These are phyloP conservation scores for Periconia sp. DNA, from an alignment of 2,329 filamentous ascomycete genomes.

Conservation along the genomic window DNA sequence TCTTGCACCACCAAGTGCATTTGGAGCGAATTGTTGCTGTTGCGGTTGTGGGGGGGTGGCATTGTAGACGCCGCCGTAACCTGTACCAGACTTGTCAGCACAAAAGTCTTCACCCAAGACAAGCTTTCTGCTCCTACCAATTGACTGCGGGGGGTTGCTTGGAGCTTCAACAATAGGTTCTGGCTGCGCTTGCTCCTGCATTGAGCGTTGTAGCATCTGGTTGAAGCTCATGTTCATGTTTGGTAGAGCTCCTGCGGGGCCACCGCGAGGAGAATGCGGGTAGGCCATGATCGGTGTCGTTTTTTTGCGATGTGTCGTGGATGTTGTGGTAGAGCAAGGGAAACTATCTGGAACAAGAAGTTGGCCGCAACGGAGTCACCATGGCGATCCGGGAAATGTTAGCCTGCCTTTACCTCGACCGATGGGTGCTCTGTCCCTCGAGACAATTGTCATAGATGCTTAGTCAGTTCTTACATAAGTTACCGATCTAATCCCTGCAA, in stretches of 20 bases:
- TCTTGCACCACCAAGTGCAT: slow-evolving; percentile 32
- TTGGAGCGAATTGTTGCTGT: slow-evolving; percentile 52
- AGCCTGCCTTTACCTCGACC: slow-evolving; percentile 16
- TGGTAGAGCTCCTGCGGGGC: slow-evolving; percentile 31
- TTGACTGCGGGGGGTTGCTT: slow-evolving; percentile 24
- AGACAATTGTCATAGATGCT: neutral
- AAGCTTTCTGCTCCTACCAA: slow-evolving; percentile 22
- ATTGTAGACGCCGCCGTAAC: slow-evolving; percentile 39
- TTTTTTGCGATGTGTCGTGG: neutral
- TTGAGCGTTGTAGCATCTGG: slow-evolving; percentile 39
- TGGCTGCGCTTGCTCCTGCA: slow-evolving; percentile 31
- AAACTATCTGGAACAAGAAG: slow-evolving; percentile 15
- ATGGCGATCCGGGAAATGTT: slow-evolving; percentile 31
- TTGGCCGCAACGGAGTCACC: slow-evolving; percentile 22
- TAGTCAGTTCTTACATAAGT: no score
- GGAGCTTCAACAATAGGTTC: slow-evolving; percentile 25
- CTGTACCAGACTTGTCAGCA: slow-evolving; percentile 24
- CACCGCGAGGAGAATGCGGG: slow-evolving; percentile 31
- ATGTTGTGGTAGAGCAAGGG: slow-evolving; percentile 11
- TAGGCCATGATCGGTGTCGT: slow-evolving; percentile 25
- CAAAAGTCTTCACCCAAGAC: slow-evolving; percentile 2
- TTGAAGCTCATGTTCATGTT: slow-evolving; percentile 38
- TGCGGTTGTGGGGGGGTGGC: slow-evolving; percentile 50
- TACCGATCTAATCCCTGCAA: no score
- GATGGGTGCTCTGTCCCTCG: neutral